Evolutionary conservation across 2,329 filamentous ascomycete species (phyloP).

Genomic region (Penicillium crustosum): DNA sequence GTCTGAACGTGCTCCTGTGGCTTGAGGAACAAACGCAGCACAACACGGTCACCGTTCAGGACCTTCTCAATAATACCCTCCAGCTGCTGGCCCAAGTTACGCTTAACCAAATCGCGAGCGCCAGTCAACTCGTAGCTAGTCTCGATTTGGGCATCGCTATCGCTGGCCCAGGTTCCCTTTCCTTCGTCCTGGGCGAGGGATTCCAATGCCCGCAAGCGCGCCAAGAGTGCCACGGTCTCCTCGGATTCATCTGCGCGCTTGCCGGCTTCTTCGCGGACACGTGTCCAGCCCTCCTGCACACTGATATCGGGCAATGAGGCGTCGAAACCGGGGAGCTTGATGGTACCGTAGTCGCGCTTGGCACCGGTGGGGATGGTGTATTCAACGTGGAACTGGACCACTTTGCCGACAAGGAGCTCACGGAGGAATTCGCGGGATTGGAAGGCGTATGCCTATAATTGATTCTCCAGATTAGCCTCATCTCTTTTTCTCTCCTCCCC

Average conservation of each 20-base stretch:
- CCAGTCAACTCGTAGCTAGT: constrained; percentile 79
- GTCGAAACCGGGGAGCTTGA: constrained; percentile 65
- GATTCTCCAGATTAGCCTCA: background rate
- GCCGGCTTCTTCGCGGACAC: constrained; percentile 90
- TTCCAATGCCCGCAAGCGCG: constrained; percentile 76
- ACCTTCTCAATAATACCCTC: constrained; percentile 89
- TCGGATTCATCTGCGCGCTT: constrained; percentile 80
- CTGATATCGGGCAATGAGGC: constrained; percentile 79
- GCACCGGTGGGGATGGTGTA: constrained; percentile 80
- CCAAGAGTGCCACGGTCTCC: constrained; percentile 67
- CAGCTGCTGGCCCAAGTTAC: constrained; percentile 81
- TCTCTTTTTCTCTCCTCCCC: background rate
- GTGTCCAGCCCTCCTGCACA: constrained; percentile 86
- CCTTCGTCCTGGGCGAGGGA: constrained; percentile 72
- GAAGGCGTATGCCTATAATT: constrained; percentile 71
- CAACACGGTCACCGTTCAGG: constrained; percentile 83
- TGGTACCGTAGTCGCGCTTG: constrained; percentile 83
- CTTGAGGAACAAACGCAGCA: constrained; percentile 75
- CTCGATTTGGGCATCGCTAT: constrained; percentile 64
- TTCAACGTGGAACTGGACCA: constrained; percentile 77
- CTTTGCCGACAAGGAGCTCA: constrained; percentile 79
- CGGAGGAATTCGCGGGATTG: constrained; percentile 92
- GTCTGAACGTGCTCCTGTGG: constrained; percentile 86
- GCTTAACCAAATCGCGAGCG: constrained; percentile 70
- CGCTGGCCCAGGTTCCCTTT: constrained; percentile 77